phyloP scores from a whole-genome alignment of 2,329 filamentous ascomycete species.

The Bipolaris cookei region DNA sequence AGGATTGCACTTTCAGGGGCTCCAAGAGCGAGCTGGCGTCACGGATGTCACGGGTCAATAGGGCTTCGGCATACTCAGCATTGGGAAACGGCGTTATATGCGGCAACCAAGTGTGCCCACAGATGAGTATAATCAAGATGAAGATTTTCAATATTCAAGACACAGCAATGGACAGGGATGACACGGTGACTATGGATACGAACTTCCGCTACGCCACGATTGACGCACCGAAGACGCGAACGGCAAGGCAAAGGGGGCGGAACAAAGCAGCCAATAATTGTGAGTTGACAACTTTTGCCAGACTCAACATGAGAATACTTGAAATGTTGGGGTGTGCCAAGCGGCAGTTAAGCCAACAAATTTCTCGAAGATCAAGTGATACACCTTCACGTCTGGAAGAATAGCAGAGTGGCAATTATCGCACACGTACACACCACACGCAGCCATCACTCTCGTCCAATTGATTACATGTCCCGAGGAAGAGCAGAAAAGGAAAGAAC shows the following conservation, averaged over 20 bases:
- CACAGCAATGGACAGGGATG: slow-evolving; percentile 15
- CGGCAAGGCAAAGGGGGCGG: background rate
- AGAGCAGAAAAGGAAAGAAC: background rate
- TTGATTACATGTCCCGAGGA: background rate
- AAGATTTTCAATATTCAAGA: slow-evolving; percentile 22
- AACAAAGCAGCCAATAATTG: slow-evolving; percentile 9
- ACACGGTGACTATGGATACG: slow-evolving; percentile 15
- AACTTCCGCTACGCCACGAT: background rate
- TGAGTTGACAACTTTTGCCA: background rate
- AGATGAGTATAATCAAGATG: slow-evolving; percentile 39
- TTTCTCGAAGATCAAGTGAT: background rate
- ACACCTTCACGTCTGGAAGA: background rate
- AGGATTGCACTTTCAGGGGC: slow-evolving; percentile 23
- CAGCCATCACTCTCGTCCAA: background rate
- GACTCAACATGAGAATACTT: background rate
- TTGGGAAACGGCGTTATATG: slow-evolving; percentile 35
- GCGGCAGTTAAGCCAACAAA: background rate
- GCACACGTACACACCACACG: background rate
- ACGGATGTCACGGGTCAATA: slow-evolving; percentile 24
- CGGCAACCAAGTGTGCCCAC: slow-evolving; percentile 22
- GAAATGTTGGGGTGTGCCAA: background rate
- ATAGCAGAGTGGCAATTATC: background rate
- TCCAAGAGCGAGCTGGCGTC: slow-evolving; percentile 30
- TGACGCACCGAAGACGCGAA: slow-evolving; percentile 6
- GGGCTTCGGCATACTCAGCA: slow-evolving; percentile 27